Evolutionary conservation across 768 basidiomycete species (phyloP).

Genomic region (Tulasnella sp.): DNA sequence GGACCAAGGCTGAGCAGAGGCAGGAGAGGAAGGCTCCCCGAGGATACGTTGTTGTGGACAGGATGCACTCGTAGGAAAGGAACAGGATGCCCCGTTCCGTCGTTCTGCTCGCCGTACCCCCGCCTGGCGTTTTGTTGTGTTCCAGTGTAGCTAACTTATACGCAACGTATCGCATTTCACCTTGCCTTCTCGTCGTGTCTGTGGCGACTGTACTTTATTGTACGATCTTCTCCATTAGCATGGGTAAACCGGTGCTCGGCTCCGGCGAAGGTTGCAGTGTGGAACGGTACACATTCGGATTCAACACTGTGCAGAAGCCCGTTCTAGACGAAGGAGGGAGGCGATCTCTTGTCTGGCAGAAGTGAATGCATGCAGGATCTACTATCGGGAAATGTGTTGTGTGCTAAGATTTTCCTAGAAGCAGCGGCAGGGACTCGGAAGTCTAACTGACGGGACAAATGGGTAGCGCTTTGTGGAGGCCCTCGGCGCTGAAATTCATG

Average conservation of each 20-base stretch:
- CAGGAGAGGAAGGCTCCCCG: constrained; percentile 51
- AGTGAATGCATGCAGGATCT: no score
- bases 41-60: constrained; percentile 46
- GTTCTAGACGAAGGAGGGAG: not conserved
- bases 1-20: constrained; percentile 58
- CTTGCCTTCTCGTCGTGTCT: not conserved
- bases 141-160: not conserved
- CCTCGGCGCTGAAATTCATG: not conserved
- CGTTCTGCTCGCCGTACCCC: not conserved
- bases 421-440: not conserved
- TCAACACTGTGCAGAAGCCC: not conserved
- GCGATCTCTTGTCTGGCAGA: not conserved
- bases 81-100: no score
- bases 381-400: not conserved
- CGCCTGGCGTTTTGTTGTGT: not conserved
- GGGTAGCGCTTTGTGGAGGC: not conserved
- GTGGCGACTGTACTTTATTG: not conserved
- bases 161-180: not conserved
- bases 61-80: not conserved
- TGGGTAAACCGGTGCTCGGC: not conserved
- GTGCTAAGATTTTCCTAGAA: not conserved
- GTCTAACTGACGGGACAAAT: not conserved
- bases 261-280: not conserved
- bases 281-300: not conserved
- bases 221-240: not conserved